A percentile compares a stretch with the other conserved stretches of the same genome.
phyloP scores from a whole-genome alignment of 805 yeast species.

The Barnettozyma salicaria region DNA sequence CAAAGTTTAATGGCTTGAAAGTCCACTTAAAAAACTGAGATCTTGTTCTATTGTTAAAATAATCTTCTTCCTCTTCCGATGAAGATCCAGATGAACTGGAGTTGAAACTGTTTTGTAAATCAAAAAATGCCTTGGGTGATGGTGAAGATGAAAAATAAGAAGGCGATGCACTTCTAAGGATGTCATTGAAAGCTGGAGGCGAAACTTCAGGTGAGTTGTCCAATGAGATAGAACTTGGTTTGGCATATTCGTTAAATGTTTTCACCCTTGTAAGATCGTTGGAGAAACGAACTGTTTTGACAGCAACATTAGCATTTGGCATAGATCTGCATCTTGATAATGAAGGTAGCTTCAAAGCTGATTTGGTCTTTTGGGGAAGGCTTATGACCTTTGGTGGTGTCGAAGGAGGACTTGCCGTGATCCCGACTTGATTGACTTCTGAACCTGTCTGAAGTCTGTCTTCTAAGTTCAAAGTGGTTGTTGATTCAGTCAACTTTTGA shows the following conservation, averaged over 20 bases:
- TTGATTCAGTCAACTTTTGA: conserved; percentile 20
- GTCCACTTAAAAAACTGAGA: conserved; percentile 18
- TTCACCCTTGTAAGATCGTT: conserved; percentile 54
- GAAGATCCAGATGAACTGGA: conserved; percentile 15
- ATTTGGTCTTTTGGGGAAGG: conserved; percentile 26
- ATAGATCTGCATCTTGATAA: conserved; percentile 39
- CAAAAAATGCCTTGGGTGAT: conserved; percentile 23
- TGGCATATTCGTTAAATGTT: conserved; percentile 54
- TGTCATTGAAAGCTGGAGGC: conserved; percentile 13
- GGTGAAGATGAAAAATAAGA: conserved; percentile 9
- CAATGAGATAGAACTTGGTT: conserved; percentile 58
- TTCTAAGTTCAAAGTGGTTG: conserved; percentile 18
- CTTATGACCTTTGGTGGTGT: conserved; percentile 6
- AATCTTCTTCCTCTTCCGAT: conserved; percentile 20
- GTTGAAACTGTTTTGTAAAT: conserved; percentile 13
- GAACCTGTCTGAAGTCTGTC: conserved; percentile 1
- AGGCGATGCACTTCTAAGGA: background rate
- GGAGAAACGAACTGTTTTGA: conserved; percentile 61
- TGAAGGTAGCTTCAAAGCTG: conserved; percentile 42
- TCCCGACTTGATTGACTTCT: background rate
- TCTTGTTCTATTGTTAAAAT: conserved; percentile 14
- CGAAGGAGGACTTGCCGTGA: conserved; percentile 9
- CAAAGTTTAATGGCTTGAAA: conserved; percentile 17
- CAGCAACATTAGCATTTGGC: conserved; percentile 31
- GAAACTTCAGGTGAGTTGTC: conserved; percentile 42